Base-by-base conservation (phyloP, 1,139 yeast species). In the Kodamaea sp. region DNA sequence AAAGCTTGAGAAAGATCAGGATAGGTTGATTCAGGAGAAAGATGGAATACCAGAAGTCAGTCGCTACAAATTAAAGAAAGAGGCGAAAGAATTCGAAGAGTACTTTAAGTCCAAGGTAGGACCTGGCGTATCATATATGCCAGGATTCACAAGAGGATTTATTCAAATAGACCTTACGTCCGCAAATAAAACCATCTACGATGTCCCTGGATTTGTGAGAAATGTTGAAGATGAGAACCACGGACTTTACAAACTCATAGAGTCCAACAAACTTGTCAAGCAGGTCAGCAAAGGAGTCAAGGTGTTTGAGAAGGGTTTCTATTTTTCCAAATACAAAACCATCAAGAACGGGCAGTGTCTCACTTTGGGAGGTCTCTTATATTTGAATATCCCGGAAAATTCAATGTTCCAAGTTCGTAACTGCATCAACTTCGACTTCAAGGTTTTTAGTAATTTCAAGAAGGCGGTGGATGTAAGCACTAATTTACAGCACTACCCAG, bases 331-430 rank as follows among this genome's bases (percentile, higher is more conserved):
- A n/a, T 71, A 69, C 45, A 52, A 52, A 1, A 61, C 79, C 0
- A 45, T 73, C 4, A 66, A 61, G 29, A 71, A 70, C 6, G 73
- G 72, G 1, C 68, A 70, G 30, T 64, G 76, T 15, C 55, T 73
- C 21, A 71, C 80, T 1, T 57, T 78, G 15, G 89, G 86, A 7
- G 92, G 94, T 0, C 46, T 82, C 0, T 71, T 80, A 34, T 80
- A 70, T 47, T 40, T 83, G 15, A 48, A 54, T 15, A 51, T 63
- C 7, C 73, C 76, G 0, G 46, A 53, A 4, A 62, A 60, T 1
- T 50, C 78, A 0, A 66, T 81, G 38, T 60, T 73, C 27, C 74
- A 67, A 46, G 48, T 66, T 6, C 61, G 72, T 18, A 66, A 63
- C 43, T 59, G 66, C 30, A 59, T 70, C 29, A 65, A 62, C 40